Percentiles rank a stretch among this genome's conserved stretches.
phyloP scores from a whole-genome alignment of 2,329 filamentous ascomycete species.

The Colletotrichum sp. region DNA sequence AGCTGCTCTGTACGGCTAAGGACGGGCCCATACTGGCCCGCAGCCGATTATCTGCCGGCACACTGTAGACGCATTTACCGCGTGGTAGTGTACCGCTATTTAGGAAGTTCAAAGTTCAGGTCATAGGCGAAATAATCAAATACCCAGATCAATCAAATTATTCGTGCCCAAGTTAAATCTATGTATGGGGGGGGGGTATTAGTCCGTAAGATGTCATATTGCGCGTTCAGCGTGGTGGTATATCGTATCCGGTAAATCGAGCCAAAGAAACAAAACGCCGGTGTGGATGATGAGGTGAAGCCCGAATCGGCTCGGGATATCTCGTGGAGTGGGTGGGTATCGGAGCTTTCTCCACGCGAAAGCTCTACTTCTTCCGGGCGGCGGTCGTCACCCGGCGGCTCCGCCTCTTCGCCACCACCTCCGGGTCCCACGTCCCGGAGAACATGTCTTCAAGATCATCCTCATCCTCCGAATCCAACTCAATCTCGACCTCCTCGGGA shows the following conservation, averaged over 20 bases:
- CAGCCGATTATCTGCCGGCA: not conserved
- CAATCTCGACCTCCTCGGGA: constrained; percentile 46
- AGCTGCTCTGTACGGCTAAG: not conserved
- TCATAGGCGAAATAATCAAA: constrained; percentile 7
- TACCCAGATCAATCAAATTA: constrained; percentile 12
- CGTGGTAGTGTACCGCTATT: not conserved
- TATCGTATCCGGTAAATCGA: not conserved
- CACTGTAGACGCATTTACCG: not conserved
- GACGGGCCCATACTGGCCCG: not conserved
- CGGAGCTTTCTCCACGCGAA: not conserved
- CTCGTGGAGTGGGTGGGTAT: not conserved
- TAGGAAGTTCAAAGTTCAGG: not conserved
- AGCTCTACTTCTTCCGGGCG: constrained; percentile 9
- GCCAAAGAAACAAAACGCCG: not conserved
- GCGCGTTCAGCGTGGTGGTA: not conserved
- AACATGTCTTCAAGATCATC: constrained; percentile 73
- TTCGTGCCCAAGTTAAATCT: not conserved
- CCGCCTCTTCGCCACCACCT: constrained; percentile 52
- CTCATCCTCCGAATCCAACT: constrained; percentile 69
- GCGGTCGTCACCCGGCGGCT: constrained; percentile 37
- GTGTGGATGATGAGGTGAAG: not conserved
- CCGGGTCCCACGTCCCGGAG: constrained; percentile 64
- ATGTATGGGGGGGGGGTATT: constrained; percentile 12
- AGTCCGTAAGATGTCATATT: not conserved
- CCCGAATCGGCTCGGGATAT: not conserved